A percentile compares a stretch with the other conserved stretches of the same genome.
phyloP scores from a whole-genome alignment of 805 yeast genomes.

The Wickerhamiella lipophila region DNA sequence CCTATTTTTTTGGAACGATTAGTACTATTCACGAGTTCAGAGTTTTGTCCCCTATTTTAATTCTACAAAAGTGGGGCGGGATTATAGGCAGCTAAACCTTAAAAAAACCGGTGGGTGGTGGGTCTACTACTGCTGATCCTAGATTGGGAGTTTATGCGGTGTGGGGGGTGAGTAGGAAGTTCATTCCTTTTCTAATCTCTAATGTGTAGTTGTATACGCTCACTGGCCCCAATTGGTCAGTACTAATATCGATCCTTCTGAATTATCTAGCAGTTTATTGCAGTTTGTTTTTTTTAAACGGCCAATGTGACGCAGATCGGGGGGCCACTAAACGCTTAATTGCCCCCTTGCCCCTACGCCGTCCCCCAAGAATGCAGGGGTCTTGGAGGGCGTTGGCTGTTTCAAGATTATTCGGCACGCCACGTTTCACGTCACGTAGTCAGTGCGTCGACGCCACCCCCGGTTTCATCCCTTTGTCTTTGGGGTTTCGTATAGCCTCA shows the following conservation, averaged over 20 bases:
- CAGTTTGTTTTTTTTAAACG: no score
- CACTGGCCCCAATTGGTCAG: no score
- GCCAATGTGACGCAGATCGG: no score
- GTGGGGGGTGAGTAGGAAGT: background rate
- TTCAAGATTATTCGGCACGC: background rate
- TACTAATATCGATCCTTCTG: no score
- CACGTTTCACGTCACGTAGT: background rate
- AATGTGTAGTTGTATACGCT: no score
- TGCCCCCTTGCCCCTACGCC: no score
- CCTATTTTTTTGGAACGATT: background rate
- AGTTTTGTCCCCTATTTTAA: background rate
- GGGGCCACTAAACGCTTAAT: no score
- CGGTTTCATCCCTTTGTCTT: conserved; percentile 3
- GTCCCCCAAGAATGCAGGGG: no score
- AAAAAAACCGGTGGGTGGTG: background rate
- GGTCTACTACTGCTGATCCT: background rate
- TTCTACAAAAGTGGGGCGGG: background rate
- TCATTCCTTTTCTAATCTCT: no score
- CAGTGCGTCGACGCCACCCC: background rate
- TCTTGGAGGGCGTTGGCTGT: background rate
- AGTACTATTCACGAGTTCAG: background rate
- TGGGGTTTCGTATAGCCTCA: background rate
- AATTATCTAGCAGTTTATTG: no score
- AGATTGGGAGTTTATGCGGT: background rate
- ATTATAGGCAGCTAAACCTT: background rate